phyloP scores from a whole-genome alignment of 2,329 filamentous ascomycete genomes.

The Venturia carpophila region DNA sequence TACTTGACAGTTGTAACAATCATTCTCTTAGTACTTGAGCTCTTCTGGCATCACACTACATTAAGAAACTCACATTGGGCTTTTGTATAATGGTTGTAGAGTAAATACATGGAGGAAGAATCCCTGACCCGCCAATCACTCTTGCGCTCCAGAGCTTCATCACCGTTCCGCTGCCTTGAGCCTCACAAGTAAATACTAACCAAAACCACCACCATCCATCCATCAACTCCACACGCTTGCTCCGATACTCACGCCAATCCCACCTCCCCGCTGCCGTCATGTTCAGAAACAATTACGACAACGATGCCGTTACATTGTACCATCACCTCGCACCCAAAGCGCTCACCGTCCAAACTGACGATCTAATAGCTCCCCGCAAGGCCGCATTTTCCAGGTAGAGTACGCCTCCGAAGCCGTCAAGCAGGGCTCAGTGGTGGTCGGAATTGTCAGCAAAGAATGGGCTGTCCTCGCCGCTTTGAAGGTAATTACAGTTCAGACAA shows the following conservation, averaged over 20 bases:
- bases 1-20: too few species aligned
- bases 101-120: neutral
- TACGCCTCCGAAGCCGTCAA: slow-evolving; percentile 98
- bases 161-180: slow-evolving; percentile 6
- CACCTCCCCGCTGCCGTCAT: slow-evolving; percentile 48
- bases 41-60: too few species aligned
- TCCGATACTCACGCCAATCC: neutral
- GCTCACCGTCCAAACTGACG: slow-evolving; percentile 18
- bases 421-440: slow-evolving; percentile 96
- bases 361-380: slow-evolving; percentile 77
- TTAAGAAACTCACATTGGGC: too few species aligned
- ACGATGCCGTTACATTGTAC: slow-evolving; percentile 99
- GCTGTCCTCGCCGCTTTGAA: slow-evolving; percentile 93
- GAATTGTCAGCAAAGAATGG: slow-evolving; percentile 96
- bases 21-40: too few species aligned
- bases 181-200: slow-evolving; percentile 8
- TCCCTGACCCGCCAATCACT: neutral
- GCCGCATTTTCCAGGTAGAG: slow-evolving; percentile 98
- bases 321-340: slow-evolving; percentile 29
- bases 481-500: slow-evolving; percentile 46
- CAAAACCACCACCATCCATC: neutral
- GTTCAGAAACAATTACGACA: slow-evolving; percentile 99
- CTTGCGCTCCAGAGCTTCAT: neutral
- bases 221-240: neutral
- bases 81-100: too few species aligned